phyloP scores from a whole-genome alignment of 192 early-diverging fungal genomes.

The Backusella luteola region DNA sequence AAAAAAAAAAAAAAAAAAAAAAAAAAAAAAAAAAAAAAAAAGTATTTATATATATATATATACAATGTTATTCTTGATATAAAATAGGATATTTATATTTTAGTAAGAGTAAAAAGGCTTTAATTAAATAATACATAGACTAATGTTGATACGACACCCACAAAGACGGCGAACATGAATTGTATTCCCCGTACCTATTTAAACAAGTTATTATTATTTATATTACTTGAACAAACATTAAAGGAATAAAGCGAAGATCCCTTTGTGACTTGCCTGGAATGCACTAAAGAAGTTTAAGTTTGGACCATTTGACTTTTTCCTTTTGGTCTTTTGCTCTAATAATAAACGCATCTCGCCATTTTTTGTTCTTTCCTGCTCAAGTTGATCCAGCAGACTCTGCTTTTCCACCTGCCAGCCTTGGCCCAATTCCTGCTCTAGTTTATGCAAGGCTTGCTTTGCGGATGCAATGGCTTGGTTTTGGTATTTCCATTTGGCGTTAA shows the following conservation, averaged over 20 bases:
- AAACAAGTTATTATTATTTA: background rate
- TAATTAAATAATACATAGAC: slow-evolving; percentile 14
- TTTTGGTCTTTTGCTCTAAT: background rate
- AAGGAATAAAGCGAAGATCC: background rate
- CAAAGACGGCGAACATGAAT: background rate
- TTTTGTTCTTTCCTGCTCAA: background rate
- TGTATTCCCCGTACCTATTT: slow-evolving; percentile 6
- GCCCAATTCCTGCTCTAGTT: background rate
- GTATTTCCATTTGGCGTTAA: slow-evolving; percentile 23
- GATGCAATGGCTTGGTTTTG: slow-evolving; percentile 26
- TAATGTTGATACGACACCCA: slow-evolving; percentile 8
- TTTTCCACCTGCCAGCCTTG: background rate
- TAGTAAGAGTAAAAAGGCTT: background rate
- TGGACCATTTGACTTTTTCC: slow-evolving; percentile 3
- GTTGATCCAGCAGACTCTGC: background rate
- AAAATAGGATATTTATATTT: background rate
- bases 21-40: too few species aligned
- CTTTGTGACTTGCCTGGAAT: slow-evolving; percentile 8
- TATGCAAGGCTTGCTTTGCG: slow-evolving; percentile 17
- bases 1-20: background rate
- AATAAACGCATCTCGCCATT: background rate
- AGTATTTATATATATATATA: background rate
- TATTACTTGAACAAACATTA: background rate
- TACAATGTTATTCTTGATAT: background rate
- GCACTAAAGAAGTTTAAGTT: slow-evolving; percentile 5